Evolutionary conservation across 2,329 filamentous ascomycete species (phyloP).

Genomic region (Cladorrhinum sp.): DNA sequence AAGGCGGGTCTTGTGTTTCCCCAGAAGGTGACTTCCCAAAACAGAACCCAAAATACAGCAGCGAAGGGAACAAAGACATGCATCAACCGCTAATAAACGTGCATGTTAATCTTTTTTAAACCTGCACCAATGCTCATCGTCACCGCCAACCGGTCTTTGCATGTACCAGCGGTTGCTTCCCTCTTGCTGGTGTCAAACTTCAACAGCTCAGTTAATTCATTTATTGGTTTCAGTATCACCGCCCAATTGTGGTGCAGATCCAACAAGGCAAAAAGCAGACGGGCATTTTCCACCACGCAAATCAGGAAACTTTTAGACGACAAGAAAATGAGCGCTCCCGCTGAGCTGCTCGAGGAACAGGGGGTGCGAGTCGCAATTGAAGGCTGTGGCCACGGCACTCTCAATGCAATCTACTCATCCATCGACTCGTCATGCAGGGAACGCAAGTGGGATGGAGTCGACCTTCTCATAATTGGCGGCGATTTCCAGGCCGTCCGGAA

Average conservation of each 20-base stretch:
- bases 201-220: neutral
- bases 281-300: neutral
- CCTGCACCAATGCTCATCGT: neutral
- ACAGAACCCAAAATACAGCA: neutral
- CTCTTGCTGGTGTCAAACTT: neutral
- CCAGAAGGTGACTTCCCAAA: neutral
- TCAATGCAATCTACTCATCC: conserved; percentile 87
- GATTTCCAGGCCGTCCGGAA: conserved; percentile 96
- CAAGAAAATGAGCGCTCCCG: neutral
- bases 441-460: conserved; percentile 76
- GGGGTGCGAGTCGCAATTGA: conserved; percentile 77
- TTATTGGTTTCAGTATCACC: too few relatives aligned
- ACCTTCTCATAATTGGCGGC: conserved; percentile 90
- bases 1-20: neutral
- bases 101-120: neutral
- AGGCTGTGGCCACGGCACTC: conserved; percentile 88
- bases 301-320: conserved; percentile 7
- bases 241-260: neutral
- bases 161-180: neutral
- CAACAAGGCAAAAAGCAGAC: neutral
- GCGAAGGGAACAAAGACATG: neutral
- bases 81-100: too few relatives aligned
- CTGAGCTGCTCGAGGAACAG: conserved; percentile 19
- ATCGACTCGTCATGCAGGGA: conserved; percentile 65
- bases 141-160: neutral